Evolutionary conservation across 208 protist genomes (phyloP).

Genomic region (Ichthyophonus hoferi): DNA sequence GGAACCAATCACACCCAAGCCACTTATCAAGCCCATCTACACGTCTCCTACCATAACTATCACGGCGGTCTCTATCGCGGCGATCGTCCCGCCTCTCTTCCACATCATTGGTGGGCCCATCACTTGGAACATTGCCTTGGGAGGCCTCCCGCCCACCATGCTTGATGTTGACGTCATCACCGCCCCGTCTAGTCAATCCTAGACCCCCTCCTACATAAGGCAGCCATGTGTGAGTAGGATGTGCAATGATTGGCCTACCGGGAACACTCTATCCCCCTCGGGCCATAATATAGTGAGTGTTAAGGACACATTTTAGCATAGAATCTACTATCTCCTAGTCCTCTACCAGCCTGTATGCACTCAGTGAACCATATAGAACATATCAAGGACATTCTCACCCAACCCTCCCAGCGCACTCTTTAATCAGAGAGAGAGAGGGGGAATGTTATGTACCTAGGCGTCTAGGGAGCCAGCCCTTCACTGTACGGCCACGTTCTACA

Average conservation of each 20-base stretch:
- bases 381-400: background rate
- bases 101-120: background rate
- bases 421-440: background rate
- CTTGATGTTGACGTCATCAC: slow-evolving; percentile 1
- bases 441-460: background rate
- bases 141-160: background rate
- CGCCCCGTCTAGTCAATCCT: background rate
- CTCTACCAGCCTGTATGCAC: background rate
- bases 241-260: background rate
- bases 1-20: background rate
- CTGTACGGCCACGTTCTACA: slow-evolving; percentile 22
- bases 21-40: background rate
- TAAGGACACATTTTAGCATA: background rate
- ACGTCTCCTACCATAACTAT: background rate
- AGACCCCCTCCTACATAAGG: background rate
- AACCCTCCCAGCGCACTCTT: background rate
- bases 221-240: too few relatives aligned
- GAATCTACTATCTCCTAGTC: background rate
- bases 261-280: background rate
- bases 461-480: slow-evolving; percentile 20
- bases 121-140: background rate
- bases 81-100: background rate
- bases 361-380: background rate
- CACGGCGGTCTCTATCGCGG: background rate
- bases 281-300: background rate